Evolutionary conservation across 306 rosid species (phyloP), one percentile per base, ranked within the genome.

Genomic region (Vigna nakashimae): DNA sequence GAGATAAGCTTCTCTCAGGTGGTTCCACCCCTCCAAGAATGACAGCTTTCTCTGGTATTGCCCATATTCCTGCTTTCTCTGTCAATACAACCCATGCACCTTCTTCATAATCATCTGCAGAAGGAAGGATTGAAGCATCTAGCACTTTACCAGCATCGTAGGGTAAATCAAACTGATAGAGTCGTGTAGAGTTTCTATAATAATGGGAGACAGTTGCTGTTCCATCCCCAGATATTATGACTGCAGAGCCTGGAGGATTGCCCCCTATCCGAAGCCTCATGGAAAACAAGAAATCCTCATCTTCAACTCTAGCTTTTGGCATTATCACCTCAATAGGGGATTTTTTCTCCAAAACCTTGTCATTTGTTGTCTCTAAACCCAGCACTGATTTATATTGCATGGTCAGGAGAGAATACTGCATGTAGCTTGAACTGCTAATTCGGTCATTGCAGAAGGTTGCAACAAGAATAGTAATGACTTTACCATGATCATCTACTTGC

Each of bases 61-160:
- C 95, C 98, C 98, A 95, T 77, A 95, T 88, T 79, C 98, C 98
- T 46, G 98, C 98, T 88, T 88, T 95, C 80, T 95, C 98, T 38
- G 98, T 95, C 65, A 95, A 81, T 60, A 95, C 87, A 82, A 95
- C 93, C 98, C 98, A 95, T 15, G 98, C 91, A 53, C 98, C 98
- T 84, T 89, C 97, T 86, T 88, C 97, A 73, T 80, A 82, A 72
- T 88, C 93, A 87, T 92, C 96, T 18, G 90, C 82, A 48, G 92
- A 86, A 48, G 95, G 95, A 84, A 95, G 95, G 74, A 92, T 74
- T 72, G 98, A 95, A 82, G 98, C 98, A 87, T 95, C 98, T 76
- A 95, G 73, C 40, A 91, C 98, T 90, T 95, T 95, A 75, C 98
- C 98, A 71, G 98, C 98, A 55, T 95, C 98, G 78, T 92, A 89